These are phyloP conservation scores for Aspergillus sclerotiicarbonarius DNA, from an alignment of 495 filamentous ascomycete genomes.

Conservation along the genomic window DNA sequence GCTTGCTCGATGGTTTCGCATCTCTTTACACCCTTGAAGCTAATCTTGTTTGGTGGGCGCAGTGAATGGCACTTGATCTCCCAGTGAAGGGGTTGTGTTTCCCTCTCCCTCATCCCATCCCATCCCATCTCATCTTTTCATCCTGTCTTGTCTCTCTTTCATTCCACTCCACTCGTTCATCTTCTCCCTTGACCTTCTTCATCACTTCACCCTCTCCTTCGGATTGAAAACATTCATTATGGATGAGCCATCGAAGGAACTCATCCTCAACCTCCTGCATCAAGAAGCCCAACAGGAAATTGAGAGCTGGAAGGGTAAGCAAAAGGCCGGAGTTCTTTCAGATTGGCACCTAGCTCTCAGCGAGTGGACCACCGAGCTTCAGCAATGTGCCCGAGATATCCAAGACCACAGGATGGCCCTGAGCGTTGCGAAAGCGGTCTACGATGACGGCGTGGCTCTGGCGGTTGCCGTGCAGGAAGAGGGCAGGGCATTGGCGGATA, in stretches of 20 bases:
- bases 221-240: neutral
- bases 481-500: slow-evolving; percentile 7
- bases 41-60: neutral
- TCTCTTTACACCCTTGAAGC: neutral
- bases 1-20: neutral
- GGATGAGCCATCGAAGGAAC: neutral
- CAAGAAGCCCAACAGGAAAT: neutral
- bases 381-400: neutral
- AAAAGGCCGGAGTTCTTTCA: neutral
- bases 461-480: slow-evolving; percentile 6
- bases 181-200: neutral
- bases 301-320: neutral
- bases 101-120: neutral
- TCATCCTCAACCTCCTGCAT: slow-evolving; percentile 5
- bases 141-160: neutral
- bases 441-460: slow-evolving; percentile 9
- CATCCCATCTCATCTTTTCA: neutral
- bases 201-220: neutral
- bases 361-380: slow-evolving; percentile 10
- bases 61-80: neutral
- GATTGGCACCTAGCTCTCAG: slow-evolving; percentile 9
- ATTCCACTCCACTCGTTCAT: neutral
- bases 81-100: neutral
- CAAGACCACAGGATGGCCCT: slow-evolving; percentile 10
- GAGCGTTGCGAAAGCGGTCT: slow-evolving; percentile 5